phyloP scores from a whole-genome alignment of 2,329 filamentous ascomycete genomes.

The Colletotrichum magnum region DNA sequence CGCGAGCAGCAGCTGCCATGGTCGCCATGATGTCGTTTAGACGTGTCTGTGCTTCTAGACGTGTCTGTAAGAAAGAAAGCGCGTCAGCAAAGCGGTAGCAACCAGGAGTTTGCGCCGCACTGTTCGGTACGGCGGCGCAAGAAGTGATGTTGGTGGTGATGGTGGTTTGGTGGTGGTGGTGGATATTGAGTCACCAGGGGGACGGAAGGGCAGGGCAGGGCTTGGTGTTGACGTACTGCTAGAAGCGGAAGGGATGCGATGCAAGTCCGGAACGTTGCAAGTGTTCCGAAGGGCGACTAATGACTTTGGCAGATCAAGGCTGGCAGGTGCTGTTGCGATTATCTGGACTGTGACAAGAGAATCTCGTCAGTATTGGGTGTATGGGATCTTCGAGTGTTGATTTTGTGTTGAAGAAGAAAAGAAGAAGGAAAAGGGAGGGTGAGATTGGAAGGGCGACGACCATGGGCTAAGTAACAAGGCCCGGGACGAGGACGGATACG shows the following conservation, averaged over 20 bases:
- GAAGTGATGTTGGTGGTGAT: constrained; percentile 11
- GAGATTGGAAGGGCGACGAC: constrained; percentile 36
- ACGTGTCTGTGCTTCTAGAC: constrained; percentile 60
- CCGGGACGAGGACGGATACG: constrained; percentile 45
- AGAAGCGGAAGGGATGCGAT: constrained; percentile 45
- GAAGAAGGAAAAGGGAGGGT: constrained; percentile 54
- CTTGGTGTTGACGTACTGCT: constrained; percentile 42
- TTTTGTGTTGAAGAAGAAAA: constrained; percentile 62
- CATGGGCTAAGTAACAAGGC: constrained; percentile 43
- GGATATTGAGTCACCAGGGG: constrained; percentile 40
- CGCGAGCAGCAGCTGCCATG: constrained; percentile 77
- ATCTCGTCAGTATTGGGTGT: constrained; percentile 64
- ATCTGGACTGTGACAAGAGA: constrained; percentile 73
- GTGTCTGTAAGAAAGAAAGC: constrained; percentile 50
- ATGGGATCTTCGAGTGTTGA: constrained; percentile 58
- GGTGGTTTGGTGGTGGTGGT: constrained; percentile 24
- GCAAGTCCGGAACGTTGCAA: constrained; percentile 45
- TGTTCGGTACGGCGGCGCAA: no score
- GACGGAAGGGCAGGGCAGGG: constrained; percentile 17
- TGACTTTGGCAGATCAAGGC: constrained; percentile 48
- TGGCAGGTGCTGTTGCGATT: constrained; percentile 68
- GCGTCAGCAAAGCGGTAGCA: constrained; percentile 20
- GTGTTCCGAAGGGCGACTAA: constrained; percentile 36
- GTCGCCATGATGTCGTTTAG: constrained; percentile 69
- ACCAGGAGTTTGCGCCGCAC: no score